Evolutionary conservation across 306 rosid species (phyloP).

Genomic region (Vicia villosa): DNA sequence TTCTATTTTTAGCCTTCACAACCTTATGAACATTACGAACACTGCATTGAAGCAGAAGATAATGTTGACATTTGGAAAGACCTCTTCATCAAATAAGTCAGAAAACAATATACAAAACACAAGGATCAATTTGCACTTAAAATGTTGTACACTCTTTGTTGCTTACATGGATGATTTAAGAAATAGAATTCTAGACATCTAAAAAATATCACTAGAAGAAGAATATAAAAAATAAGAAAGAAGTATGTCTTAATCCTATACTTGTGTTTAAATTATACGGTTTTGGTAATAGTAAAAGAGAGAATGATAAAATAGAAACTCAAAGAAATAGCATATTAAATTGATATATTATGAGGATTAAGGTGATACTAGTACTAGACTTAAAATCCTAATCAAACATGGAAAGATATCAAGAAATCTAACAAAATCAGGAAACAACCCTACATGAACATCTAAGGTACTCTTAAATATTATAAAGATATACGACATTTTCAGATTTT

Average conservation of each 20-base stretch:
- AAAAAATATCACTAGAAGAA: not conserved
- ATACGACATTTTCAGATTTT: constrained; percentile 2
- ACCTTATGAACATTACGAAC: constrained; percentile 70
- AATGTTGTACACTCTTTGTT: not conserved
- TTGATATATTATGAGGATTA: not conserved
- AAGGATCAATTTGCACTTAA: constrained; percentile 4
- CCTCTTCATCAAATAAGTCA: constrained; percentile 22
- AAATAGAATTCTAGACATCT: not conserved
- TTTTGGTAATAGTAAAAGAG: not conserved
- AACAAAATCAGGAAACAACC: constrained; percentile 14
- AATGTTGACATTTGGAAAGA: constrained; percentile 27
- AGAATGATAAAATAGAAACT: not conserved
- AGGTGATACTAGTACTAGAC: constrained; percentile 1
- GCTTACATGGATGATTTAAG: constrained; percentile 2
- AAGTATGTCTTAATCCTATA: not conserved
- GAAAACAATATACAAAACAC: not conserved
- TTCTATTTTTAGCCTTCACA: constrained; percentile 79
- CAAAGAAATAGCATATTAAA: not conserved
- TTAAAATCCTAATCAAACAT: constrained; percentile 10
- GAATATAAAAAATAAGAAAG: not conserved
- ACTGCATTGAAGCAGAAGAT: constrained; percentile 56
- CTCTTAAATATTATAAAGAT: not conserved
- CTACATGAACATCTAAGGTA: constrained; percentile 13
- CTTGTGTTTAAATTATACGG: not conserved
- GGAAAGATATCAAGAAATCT: constrained; percentile 10